phyloP scores from a whole-genome alignment of 2,329 filamentous ascomycete species.

The Pezicula neosporulosa region DNA sequence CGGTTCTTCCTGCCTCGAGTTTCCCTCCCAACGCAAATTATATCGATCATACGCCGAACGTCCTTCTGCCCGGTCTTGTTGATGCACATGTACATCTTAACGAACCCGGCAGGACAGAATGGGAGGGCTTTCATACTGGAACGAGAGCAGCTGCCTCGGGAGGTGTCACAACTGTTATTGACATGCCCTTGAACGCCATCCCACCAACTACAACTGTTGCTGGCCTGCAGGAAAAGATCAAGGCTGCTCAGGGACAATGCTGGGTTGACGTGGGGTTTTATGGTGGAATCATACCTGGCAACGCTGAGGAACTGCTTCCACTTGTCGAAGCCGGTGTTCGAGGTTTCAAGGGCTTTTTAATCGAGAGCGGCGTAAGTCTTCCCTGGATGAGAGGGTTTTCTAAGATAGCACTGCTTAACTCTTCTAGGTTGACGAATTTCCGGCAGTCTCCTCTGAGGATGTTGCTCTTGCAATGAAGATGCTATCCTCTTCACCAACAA shows the following conservation, averaged over 20 bases:
- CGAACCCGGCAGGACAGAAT: conserved; percentile 93
- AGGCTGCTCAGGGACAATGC: conserved; percentile 80
- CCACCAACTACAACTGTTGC: conserved; percentile 89
- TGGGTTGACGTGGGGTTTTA: conserved; percentile 99
- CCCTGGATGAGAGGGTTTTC: conserved; percentile 2
- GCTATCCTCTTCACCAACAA: conserved; percentile 78
- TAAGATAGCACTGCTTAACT: conserved; percentile 9
- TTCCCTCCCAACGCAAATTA: conserved; percentile 75
- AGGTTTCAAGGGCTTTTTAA: conserved; percentile 97
- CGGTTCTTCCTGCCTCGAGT: conserved; percentile 67
- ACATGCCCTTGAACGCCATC: conserved; percentile 97
- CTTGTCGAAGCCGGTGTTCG: conserved; percentile 83
- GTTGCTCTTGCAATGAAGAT: conserved; percentile 77
- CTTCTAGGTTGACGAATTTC: conserved; percentile 85
- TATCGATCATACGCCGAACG: conserved; percentile 77
- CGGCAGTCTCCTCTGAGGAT: conserved; percentile 78
- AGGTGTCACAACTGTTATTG: conserved; percentile 92
- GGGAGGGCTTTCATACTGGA: conserved; percentile 96
- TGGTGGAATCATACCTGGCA: conserved; percentile 89
- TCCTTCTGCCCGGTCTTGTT: conserved; percentile 86
- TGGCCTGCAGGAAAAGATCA: conserved; percentile 80
- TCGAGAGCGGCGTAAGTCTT: conserved; percentile 82
- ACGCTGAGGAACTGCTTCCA: conserved; percentile 72
- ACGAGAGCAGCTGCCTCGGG: conserved; percentile 92
- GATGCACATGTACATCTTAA: conserved; percentile 98